These are phyloP conservation scores for Fusarium citri DNA, from an alignment of 2,329 filamentous ascomycete species.

Conservation along the genomic window DNA sequence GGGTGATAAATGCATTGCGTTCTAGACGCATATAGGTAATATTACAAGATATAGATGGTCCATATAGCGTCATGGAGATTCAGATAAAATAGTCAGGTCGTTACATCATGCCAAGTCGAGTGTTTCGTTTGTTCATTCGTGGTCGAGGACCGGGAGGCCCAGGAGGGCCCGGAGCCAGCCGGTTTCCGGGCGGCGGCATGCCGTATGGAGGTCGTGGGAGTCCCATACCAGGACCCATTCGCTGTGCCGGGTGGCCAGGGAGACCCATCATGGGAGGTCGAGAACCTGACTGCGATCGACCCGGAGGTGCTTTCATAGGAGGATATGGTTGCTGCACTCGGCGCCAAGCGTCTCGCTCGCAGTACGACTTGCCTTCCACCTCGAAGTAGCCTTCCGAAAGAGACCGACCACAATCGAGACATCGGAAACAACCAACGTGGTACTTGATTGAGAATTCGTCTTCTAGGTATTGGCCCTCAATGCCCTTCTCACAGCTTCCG, in stretches of 20 bases:
- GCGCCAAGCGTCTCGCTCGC: conserved; percentile 84
- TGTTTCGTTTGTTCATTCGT: conserved; percentile 72
- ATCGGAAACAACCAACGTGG: conserved; percentile 88
- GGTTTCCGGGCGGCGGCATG: conserved; percentile 38
- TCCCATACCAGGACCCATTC: conserved; percentile 34
- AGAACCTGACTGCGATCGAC: conserved; percentile 29
- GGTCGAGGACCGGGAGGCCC: conserved; percentile 53
- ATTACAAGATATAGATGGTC: conserved; percentile 36
- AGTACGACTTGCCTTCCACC: conserved; percentile 82
- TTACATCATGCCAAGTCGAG: conserved; percentile 69
- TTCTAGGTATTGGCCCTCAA: conserved; percentile 93
- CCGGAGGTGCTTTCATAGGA: conserved; percentile 29
- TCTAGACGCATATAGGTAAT: conserved; percentile 19
- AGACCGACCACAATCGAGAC: conserved; percentile 78
- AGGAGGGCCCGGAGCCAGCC: conserved; percentile 50
- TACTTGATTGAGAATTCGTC: conserved; percentile 83
- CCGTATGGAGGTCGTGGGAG: conserved; percentile 45
- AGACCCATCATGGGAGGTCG: conserved; percentile 45
- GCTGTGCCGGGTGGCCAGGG: conserved; percentile 44
- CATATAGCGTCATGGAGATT: conserved; percentile 31
- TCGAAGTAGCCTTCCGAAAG: conserved; percentile 92
- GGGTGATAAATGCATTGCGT: conserved; percentile 9
- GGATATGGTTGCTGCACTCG: conserved; percentile 55
- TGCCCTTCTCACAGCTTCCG: conserved; percentile 80
- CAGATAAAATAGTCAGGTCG: conserved; percentile 32